Evolutionary conservation across 106 monocot genomes (phyloP), one percentile per base, ranked within the genome.

Genomic region (Platanthera zijinensis): DNA sequence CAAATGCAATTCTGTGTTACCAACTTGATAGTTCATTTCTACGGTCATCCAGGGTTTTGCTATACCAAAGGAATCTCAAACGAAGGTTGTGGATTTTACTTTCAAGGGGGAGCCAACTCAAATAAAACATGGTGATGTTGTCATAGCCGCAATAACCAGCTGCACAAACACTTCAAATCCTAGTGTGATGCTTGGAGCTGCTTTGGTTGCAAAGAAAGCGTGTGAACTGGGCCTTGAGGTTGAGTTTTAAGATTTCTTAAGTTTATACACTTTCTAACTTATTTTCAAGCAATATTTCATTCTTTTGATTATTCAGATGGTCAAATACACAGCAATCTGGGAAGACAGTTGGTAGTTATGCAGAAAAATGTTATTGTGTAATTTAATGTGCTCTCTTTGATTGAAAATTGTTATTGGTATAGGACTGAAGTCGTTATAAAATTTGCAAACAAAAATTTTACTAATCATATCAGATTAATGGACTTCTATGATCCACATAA

Each of bases 81-180:
- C 66, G 10, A 95, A 92, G 72, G 85, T 84, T 76, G 83, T 79
- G 54, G 83, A 95, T 13, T 95, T 95, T 78, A 86, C 84, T 57
- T 95, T 95, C 80, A 83, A 92, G 28, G 92, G 92, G 47, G 82
- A 71, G 13, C 88, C 86, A 51, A 84, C 90, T 51, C 73, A 92
- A 76, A 85, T 95, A n/a, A 90, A 86, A 76, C 95, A 95, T 77
- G 95, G 95, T 73, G 92, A 92, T 86, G 88, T 95, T 73, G 95
- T 95, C 25, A 95, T 95, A 57, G 95, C 95, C 59, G 95, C 95
- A 76, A 95, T 95, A 57, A 95, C 95, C 72, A 95, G 95, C 80
- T 95, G 95, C 77, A 95, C 95, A 12, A 95, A 95, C 77, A 95
- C 95, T 32, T 95, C 95, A 84, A 95, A 95, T 81, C 95, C 95